These are phyloP conservation scores for Mucor piriformis DNA, from an alignment of 371 early-diverging fungal species.

Conservation along the genomic window DNA sequence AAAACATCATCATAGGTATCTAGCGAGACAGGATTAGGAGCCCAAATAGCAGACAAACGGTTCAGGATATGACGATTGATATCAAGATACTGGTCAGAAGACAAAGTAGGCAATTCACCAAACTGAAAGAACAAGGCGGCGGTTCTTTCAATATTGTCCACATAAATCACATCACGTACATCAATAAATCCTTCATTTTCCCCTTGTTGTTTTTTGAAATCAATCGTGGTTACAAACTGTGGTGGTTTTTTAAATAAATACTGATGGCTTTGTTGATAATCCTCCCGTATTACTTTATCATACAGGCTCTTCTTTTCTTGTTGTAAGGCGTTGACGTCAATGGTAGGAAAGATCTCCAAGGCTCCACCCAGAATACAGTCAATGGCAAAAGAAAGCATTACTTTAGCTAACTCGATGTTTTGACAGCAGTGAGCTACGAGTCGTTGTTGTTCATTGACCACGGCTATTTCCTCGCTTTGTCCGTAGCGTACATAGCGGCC, in stretches of 20 bases:
- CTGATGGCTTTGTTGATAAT: background rate
- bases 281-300: constrained; percentile 22
- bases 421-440: constrained; percentile 37
- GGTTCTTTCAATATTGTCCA: constrained; percentile 45
- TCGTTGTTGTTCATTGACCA: constrained; percentile 29
- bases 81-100: constrained; percentile 17
- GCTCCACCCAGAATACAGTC: constrained; percentile 44
- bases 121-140: constrained; percentile 34
- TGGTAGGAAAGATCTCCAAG: constrained; percentile 41
- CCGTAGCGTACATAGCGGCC: constrained; percentile 29
- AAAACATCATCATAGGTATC: constrained; percentile 43
- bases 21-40: constrained; percentile 25
- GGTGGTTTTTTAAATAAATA: constrained; percentile 26
- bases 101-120: constrained; percentile 7
- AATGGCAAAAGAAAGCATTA: constrained; percentile 25
- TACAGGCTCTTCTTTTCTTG: constrained; percentile 30
- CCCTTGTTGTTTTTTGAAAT: constrained; percentile 16
- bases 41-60: constrained; percentile 35
- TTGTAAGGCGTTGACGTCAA: constrained; percentile 28
- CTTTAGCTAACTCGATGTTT: constrained; percentile 28
- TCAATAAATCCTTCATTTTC: constrained; percentile 12
- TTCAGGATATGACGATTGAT: constrained; percentile 27
- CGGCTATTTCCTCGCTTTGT: constrained; percentile 19
- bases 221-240: constrained; percentile 34
- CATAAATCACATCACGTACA: constrained; percentile 36